Conservation (phyloP, 371 early-diverging fungal genomes). For the Syncephalastrum racemosum region DNA sequence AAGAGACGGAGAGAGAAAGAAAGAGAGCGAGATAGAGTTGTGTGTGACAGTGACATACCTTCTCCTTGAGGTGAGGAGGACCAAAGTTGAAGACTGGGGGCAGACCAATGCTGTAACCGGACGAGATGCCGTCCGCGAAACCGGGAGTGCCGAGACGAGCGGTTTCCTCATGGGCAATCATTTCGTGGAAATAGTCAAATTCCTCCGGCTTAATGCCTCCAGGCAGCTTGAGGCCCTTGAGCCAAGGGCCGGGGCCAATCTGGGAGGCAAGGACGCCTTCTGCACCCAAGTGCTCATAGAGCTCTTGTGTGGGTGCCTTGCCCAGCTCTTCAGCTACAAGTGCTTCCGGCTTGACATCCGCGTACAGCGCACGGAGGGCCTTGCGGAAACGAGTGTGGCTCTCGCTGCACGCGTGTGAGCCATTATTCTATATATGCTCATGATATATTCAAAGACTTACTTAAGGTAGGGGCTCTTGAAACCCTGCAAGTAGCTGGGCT, state of each 20-base stretch:
- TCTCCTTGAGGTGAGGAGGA: slow-evolving; percentile 35
- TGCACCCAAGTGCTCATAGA: slow-evolving; percentile 44
- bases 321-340: slow-evolving; percentile 40
- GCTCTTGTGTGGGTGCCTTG: slow-evolving; percentile 41
- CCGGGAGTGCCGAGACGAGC: slow-evolving; percentile 57
- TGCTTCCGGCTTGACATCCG: slow-evolving; percentile 44
- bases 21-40: slow-evolving; percentile 65
- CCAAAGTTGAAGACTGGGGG: slow-evolving; percentile 64
- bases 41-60: slow-evolving; percentile 63
- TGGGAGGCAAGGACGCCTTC: slow-evolving; percentile 30
- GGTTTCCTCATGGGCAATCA: slow-evolving; percentile 52
- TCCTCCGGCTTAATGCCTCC: slow-evolving; percentile 55
- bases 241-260: slow-evolving; percentile 49
- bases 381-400: slow-evolving; percentile 52
- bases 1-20: slow-evolving; percentile 56
- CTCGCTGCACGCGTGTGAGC: slow-evolving; percentile 31
- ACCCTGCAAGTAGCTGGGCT: slow-evolving; percentile 55
- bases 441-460: slow-evolving; percentile 34
- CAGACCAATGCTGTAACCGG: slow-evolving; percentile 52
- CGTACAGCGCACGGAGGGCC: slow-evolving; percentile 37
- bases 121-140: slow-evolving; percentile 46
- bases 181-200: slow-evolving; percentile 68
- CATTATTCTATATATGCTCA: slow-evolving; percentile 39
- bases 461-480: slow-evolving; percentile 62
- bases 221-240: slow-evolving; percentile 34